Conservation (phyloP, 108 stramenopile genomes). For the Aurantiochytrium sp. region DNA sequence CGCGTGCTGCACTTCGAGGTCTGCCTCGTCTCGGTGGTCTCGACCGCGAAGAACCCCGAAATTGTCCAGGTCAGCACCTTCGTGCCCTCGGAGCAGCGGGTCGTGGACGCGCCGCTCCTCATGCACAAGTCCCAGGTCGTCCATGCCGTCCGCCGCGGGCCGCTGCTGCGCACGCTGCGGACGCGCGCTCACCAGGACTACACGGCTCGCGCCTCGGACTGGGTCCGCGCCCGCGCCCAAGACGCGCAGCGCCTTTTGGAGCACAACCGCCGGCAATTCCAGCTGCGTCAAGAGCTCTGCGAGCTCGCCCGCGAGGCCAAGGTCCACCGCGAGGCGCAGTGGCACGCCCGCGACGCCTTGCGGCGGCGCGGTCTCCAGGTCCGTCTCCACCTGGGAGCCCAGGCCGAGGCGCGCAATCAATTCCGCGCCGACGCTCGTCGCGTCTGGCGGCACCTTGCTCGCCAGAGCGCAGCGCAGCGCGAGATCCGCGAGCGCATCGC, state of each 20-base stretch:
- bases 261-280: background rate
- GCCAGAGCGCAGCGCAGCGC: background rate
- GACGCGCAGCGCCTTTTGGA: background rate
- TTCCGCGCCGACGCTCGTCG: background rate
- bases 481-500: background rate
- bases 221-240: background rate
- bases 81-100: background rate
- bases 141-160: background rate
- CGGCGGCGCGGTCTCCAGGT: background rate
- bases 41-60: background rate
- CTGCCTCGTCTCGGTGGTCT: background rate
- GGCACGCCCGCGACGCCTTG: background rate
- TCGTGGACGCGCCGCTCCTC: background rate
- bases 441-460: background rate
- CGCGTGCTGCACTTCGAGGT: background rate
- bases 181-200: background rate
- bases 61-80: background rate
- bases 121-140: constrained; percentile 20
- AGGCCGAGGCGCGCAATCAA: background rate
- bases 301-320: background rate
- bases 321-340: background rate
- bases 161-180: background rate
- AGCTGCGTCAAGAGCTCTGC: background rate
- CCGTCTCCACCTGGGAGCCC: background rate
- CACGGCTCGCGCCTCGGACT: background rate